phyloP scores from a whole-genome alignment of 2,329 filamentous ascomycete genomes.

The Colletotrichum phormii region DNA sequence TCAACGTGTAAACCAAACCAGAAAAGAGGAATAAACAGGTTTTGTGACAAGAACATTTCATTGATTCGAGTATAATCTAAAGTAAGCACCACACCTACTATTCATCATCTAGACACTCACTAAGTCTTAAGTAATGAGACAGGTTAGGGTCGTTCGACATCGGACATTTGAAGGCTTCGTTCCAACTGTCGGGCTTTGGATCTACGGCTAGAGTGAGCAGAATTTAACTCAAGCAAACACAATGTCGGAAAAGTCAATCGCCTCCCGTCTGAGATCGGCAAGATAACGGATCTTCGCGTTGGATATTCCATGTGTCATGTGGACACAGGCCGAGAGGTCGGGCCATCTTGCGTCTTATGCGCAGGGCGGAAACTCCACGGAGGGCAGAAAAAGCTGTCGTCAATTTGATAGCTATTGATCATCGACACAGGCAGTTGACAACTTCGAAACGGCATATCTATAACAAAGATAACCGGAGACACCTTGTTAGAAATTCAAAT shows the following conservation, averaged over 20 bases:
- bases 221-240: not conserved
- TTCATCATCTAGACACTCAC: too few species aligned
- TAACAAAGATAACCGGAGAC: too few species aligned
- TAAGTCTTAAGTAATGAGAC: not conserved
- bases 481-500: not conserved
- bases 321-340: not conserved
- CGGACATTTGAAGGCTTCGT: not conserved
- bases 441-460: not conserved
- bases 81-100: too few species aligned
- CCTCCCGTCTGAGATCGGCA: not conserved
- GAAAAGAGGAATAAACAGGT: too few species aligned
- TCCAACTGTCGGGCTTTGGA: not conserved
- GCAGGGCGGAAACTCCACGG: not conserved
- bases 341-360: not conserved
- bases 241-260: not conserved
- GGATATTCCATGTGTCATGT: not conserved
- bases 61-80: too few species aligned
- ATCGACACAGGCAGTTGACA: not conserved
- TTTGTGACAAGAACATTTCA: too few species aligned
- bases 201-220: not conserved
- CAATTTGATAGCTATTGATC: not conserved
- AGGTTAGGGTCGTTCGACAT: not conserved
- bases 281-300: not conserved
- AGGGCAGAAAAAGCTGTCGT: not conserved
- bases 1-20: too few species aligned